A percentile compares a stretch with the other conserved stretches of the same genome.
phyloP scores from a whole-genome alignment of 2,329 filamentous ascomycete species.

The Colletotrichum magnum region DNA sequence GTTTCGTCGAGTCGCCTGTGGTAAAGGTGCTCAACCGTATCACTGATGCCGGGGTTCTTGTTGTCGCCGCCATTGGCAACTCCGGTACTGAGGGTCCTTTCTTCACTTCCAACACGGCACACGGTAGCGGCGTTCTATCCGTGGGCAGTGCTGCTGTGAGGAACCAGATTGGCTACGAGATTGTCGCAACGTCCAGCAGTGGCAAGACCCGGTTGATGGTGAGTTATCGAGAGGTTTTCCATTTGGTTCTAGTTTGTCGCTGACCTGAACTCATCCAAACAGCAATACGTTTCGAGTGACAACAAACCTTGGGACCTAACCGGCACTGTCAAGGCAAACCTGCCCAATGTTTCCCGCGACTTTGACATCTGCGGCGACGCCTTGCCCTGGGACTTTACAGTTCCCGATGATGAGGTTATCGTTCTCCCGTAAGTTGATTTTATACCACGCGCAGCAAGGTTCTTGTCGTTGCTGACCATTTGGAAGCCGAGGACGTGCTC shows the following conservation, averaged over 20 bases:
- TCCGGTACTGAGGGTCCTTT: slow-evolving; percentile 23
- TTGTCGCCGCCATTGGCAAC: too few relatives aligned
- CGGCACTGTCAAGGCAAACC: slow-evolving; percentile 7
- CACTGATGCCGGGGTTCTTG: too few relatives aligned
- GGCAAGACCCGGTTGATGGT: slow-evolving; percentile 24
- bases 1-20: slow-evolving; percentile 42
- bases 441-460: too few relatives aligned
- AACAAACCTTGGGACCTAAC: slow-evolving; percentile 10
- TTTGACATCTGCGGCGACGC: not conserved
- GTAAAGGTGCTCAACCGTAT: not conserved
- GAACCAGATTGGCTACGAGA: slow-evolving; percentile 1
- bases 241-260: too few relatives aligned
- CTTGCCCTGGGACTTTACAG: not conserved
- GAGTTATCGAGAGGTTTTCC: not conserved
- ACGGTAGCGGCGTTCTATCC: slow-evolving; percentile 9
- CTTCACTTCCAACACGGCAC: slow-evolving; percentile 17
- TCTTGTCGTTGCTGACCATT: not conserved
- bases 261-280: too few relatives aligned
- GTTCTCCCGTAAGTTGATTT: slow-evolving; percentile 15
- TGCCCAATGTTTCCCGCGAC: slow-evolving; percentile 6
- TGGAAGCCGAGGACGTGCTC: slow-evolving; percentile 11
- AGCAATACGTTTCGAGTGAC: slow-evolving; percentile 11
- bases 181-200: slow-evolving; percentile 15
- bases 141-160: slow-evolving; percentile 26
- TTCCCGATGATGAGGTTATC: slow-evolving; percentile 1